Evolutionary conservation across 2,329 filamentous ascomycete genomes (phyloP).

Genomic region (Apiospora kogelbergensis): DNA sequence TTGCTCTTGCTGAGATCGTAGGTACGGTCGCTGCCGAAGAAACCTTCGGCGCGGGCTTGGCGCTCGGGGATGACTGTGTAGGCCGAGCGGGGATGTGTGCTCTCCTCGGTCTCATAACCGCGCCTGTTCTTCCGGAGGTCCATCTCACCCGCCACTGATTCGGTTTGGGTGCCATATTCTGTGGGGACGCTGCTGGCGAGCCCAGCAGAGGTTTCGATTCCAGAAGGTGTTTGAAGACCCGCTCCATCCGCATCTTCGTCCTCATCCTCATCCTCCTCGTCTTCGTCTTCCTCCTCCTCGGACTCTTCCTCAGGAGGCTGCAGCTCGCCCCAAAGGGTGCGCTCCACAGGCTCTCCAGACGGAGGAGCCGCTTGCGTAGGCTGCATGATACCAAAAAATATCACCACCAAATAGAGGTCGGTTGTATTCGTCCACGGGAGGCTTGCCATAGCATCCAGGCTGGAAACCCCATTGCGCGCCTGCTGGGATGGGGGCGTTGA

Average conservation of each 20-base stretch:
- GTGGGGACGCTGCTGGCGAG: conserved; percentile 78
- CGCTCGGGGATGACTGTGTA: conserved; percentile 91
- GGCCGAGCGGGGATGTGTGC: conserved; percentile 70
- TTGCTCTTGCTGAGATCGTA: conserved; percentile 74
- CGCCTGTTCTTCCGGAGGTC: conserved; percentile 84
- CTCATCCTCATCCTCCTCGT: conserved; percentile 67
- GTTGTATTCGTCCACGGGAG: conserved; percentile 91
- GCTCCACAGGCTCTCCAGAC: conserved; percentile 78
- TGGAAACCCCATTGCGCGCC: conserved; percentile 94
- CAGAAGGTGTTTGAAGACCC: conserved; percentile 72
- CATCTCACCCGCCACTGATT: conserved; percentile 80
- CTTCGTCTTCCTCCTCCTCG: conserved; percentile 69
- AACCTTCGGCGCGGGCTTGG: conserved; percentile 81
- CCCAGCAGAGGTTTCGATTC: conserved; percentile 78
- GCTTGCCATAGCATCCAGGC: conserved; percentile 93
- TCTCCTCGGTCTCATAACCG: conserved; percentile 86
- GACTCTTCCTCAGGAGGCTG: conserved; percentile 63
- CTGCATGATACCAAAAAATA: conserved; percentile 79
- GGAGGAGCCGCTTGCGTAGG: conserved; percentile 38
- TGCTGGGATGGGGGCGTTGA: conserved; percentile 88
- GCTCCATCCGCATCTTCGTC: conserved; percentile 61
- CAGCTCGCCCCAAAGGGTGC: conserved; percentile 87
- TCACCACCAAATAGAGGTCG: conserved; percentile 90
- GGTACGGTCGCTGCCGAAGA: conserved; percentile 92
- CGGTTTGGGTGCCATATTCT: conserved; percentile 70